Evolutionary conservation across 345 rosid species (phyloP).

Genomic region (Arabis alpina): DNA sequence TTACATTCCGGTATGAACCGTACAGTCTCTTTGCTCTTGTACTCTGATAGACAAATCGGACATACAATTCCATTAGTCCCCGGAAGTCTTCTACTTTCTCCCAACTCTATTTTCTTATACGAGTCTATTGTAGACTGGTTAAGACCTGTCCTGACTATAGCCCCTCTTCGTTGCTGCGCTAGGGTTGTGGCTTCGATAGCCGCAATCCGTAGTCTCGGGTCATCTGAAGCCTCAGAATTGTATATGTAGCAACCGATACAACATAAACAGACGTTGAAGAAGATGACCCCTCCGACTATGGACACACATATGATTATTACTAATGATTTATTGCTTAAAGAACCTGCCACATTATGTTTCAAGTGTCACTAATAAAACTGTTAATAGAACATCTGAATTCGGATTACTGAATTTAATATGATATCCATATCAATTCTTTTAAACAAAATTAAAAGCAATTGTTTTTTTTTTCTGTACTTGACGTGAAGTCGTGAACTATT

Average conservation of each 20-base stretch:
- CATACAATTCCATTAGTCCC: constrained; percentile 56
- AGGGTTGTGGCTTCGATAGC: constrained; percentile 1
- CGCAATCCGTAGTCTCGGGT: background rate
- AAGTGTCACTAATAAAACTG: background rate
- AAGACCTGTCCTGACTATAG: constrained; percentile 53
- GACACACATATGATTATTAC: constrained; percentile 46
- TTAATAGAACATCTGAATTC: no score
- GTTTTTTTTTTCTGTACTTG: background rate
- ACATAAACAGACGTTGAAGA: background rate
- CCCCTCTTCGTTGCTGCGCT: constrained; percentile 10
- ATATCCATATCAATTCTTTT: no score
- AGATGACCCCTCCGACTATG: constrained; percentile 41
- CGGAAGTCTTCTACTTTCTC: constrained; percentile 64
- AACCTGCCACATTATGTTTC: constrained; percentile 36
- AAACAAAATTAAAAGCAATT: no score
- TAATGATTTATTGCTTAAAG: constrained; percentile 17
- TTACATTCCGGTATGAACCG: constrained; percentile 62
- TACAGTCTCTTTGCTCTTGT: constrained; percentile 50
- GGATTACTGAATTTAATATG: no score
- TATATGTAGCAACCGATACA: constrained; percentile 43
- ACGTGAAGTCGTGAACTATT: background rate
- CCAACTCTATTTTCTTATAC: constrained; percentile 61
- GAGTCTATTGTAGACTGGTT: constrained; percentile 70
- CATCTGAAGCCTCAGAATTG: constrained; percentile 23
- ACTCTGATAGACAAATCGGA: constrained; percentile 67